Base-by-base conservation (phyloP, 768 basidiomycete species). In the Peribolospora baueri region DNA sequence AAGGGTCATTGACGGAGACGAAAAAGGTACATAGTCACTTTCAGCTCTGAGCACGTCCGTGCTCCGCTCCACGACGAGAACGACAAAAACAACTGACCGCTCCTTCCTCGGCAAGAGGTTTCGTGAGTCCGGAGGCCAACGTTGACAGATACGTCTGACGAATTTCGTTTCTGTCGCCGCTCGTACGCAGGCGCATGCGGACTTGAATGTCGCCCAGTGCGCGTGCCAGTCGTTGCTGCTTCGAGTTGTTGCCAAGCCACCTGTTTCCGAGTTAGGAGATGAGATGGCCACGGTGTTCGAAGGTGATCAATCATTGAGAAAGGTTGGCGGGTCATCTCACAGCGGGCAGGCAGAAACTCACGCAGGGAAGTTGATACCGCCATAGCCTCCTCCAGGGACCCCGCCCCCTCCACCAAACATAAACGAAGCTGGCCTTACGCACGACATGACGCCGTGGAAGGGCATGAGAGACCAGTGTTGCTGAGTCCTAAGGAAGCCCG, bases 211-310 rank as follows among this genome's bases (percentile, higher is more conserved):
- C 93, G 43, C 75, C 75, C 13, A 98, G 72, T 59, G 82, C 80
- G 43, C 90, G 75, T 54, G 65, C 71, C 0, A 95, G 74, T 63
- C 91, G 93, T 59, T 63, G 73, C 66, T 84, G 81, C 64, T 90
- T 91, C 56, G 93, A 97, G 67, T 97, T 97, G 65, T 97, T 87
- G 7, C 91, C 91, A 9, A 98, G 78, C 86, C 87, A 98, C 63
- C 90, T 95, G 61, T 3, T 46, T 37, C 59, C 46, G 13, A 10
- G 8, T 54, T 54, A 10, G 54, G 45, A 56, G 11, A 52, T 14
- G 25, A 47, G 46, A 47, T 36, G 46, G 25, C 43, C 36, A 47
- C 36, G 42, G 25, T 25, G 25, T 25, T 25, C 25, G 25, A 25
- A 25, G 25, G 25, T 25, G 25, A 25, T 25, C 25, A 1, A 25